Base-by-base conservation (phyloP, 1,139 yeast species). In the Ogataea hybrid region DNA sequence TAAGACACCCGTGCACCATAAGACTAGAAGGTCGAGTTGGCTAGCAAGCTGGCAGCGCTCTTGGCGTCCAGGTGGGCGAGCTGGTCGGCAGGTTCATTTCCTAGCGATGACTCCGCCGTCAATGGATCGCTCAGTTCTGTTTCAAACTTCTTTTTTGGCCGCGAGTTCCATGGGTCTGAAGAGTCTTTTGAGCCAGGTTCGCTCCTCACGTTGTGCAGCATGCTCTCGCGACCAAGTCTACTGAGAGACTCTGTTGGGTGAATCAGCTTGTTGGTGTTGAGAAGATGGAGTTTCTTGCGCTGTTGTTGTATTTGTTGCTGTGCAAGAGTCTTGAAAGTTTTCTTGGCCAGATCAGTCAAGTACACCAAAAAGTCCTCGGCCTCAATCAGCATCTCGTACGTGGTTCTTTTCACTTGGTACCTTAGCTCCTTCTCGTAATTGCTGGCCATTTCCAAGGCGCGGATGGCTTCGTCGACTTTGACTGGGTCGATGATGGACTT, bases 381-480 rank as follows among this genome's bases (percentile, higher is more conserved):
- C 61, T 90, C 97, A 35, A 78, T 71, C 35, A 86, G 63, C 89
- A 92, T 84, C 61, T 89, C 95, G 33, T 83, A 84, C 6, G 96
- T 85, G 21, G 92, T 84, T 48, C 96, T 71, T 45, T 84, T 80
- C 27, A 90, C 83, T 56, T 87, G 94, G 48, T 77, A 67, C 15
- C 82, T 78, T 42, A 90, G 69, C 28, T 81, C 81, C 51, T 84
- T 87, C 58, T 90, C 96, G 10, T 77, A 72, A 48, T 78, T 79
- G n/a, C 85, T 77, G 2, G 96, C 95, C 35, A 77, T 79, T 57
- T 90, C 96, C 43, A 90, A 70, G 10, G 87, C 71, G 41, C 83
- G 70, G 32, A 90, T 76, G 0, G 97, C 95, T 51, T 90, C 97
- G 56, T 92, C 97, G 2, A 89, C 96, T 58, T 84, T 87, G 29